Base-by-base conservation (phyloP, 192 early-diverging fungal species). In the Obelidium mucronatum region DNA sequence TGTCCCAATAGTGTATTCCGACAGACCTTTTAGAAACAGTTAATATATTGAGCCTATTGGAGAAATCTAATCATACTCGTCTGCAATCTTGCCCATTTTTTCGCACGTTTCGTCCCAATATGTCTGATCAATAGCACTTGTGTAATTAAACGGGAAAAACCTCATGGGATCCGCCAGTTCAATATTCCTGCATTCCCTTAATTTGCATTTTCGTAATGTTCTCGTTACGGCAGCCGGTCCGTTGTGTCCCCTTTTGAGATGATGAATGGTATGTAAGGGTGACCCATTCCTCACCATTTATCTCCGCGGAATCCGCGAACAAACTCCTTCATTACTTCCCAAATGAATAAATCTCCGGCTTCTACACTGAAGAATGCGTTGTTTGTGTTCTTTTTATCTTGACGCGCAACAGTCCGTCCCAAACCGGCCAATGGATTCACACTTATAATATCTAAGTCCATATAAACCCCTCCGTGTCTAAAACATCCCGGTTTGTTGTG, bases 241-340 rank as follows among this genome's bases (percentile, higher is more conserved):
- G 53, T 82, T 82, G 60, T 77, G 75, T 2, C 67, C 81, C 79
- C 81, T 78, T 19, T n/a, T n/a, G n/a, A n/a, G n/a, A 52, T 82
- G 64, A 82, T 13, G 44, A 51, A 17, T 67, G n/a, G 6, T 80
- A 64, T 76, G 80, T 80, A 55, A 76, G 60, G 31, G 79, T 78
- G 74, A 82, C 75, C 34, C 67, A 39, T 48, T 34, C 37, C 63
- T 33, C 48, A 79, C 79, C 80, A 81, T 22, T 53, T 28, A 15
- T 36, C 66, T 26, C 80, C 80, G 48, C 78, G 68, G 44, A 66
- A 81, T 15, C 69, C 68, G 11, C 52, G 8, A 3, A 81, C 77
- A 75, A 81, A 81, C 66, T 81, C 74, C 34, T 79, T 72, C 80
- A 81, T 81, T n/a, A 78, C 34, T 58, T 58, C 76, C 80, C 80